Evolutionary conservation across 805 yeast genomes (phyloP).

Genomic region (Ogataea kodamae): DNA sequence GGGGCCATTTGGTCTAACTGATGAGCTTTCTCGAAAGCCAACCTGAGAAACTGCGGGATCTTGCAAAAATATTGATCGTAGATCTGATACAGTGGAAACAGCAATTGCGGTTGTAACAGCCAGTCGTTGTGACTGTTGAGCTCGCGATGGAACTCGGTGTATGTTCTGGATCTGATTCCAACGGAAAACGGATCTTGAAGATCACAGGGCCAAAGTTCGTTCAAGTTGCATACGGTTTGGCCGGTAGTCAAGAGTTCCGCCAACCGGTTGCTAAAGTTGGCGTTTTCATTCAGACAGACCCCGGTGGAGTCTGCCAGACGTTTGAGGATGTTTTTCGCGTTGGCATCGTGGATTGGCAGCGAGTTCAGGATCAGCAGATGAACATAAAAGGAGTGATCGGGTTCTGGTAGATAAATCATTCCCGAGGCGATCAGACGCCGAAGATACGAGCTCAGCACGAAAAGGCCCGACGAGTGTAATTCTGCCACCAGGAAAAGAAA

Average conservation of each 20-base stretch:
- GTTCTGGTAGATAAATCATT: conserved; percentile 57
- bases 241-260: conserved; percentile 5
- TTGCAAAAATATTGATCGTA: conserved; percentile 16
- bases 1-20: conserved; percentile 7
- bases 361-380: conserved; percentile 58
- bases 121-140: conserved; percentile 5
- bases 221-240: conserved; percentile 9
- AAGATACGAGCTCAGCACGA: conserved; percentile 63
- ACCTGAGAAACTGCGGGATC: conserved; percentile 18
- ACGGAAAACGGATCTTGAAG: conserved; percentile 15
- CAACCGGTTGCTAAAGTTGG: conserved; percentile 10
- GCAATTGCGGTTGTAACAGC: conserved; percentile 3
- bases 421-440: conserved; percentile 86
- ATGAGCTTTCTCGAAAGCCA: conserved; percentile 16
- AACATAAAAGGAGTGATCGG: conserved; percentile 45
- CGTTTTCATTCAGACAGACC: conserved; percentile 16
- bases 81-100: conserved; percentile 19
- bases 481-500: conserved; percentile 50
- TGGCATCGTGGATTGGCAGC: conserved; percentile 49
- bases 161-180: conserved; percentile 14
- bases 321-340: conserved; percentile 31
- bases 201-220: conserved; percentile 10
- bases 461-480: conserved; percentile 43
- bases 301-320: conserved; percentile 29
- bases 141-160: conserved; percentile 12